phyloP scores from a whole-genome alignment of 345 rosid species.

The Passiflora organensis region DNA sequence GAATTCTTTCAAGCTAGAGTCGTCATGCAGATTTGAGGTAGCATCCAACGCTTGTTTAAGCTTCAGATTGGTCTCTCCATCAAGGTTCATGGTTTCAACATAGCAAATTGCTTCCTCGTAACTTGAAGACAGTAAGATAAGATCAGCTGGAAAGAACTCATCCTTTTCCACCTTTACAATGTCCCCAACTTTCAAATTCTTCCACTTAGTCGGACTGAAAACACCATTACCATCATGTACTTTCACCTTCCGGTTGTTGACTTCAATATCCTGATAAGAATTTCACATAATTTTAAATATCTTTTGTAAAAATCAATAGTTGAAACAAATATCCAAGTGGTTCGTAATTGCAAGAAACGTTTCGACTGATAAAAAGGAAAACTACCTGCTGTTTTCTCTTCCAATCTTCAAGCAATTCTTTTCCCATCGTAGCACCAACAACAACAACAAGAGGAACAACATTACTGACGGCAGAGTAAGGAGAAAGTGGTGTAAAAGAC shows the following conservation, averaged over 20 bases:
- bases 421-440: constrained; percentile 80
- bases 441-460: constrained; percentile 80
- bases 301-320: no score
- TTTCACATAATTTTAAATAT: background rate
- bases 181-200: constrained; percentile 77
- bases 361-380: background rate
- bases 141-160: constrained; percentile 95
- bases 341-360: background rate
- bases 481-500: constrained; percentile 74
- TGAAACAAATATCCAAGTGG: no score
- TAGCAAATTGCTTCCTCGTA: constrained; percentile 91
- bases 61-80: constrained; percentile 94
- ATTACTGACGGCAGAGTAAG: constrained; percentile 71
- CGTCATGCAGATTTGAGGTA: constrained; percentile 55
- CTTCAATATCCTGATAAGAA: constrained; percentile 54
- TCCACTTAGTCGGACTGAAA: constrained; percentile 62
- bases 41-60: constrained; percentile 67
- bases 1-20: constrained; percentile 56
- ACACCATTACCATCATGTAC: constrained; percentile 58
- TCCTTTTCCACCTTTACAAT: constrained; percentile 87
- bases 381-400: constrained; percentile 70
- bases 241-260: constrained; percentile 68
- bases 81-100: constrained; percentile 92
- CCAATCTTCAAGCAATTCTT: constrained; percentile 88
- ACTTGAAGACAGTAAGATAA: constrained; percentile 74